These are phyloP conservation scores for Colletotrichum plurivorum DNA, from an alignment of 2,329 filamentous ascomycete genomes.

Conservation along the genomic window DNA sequence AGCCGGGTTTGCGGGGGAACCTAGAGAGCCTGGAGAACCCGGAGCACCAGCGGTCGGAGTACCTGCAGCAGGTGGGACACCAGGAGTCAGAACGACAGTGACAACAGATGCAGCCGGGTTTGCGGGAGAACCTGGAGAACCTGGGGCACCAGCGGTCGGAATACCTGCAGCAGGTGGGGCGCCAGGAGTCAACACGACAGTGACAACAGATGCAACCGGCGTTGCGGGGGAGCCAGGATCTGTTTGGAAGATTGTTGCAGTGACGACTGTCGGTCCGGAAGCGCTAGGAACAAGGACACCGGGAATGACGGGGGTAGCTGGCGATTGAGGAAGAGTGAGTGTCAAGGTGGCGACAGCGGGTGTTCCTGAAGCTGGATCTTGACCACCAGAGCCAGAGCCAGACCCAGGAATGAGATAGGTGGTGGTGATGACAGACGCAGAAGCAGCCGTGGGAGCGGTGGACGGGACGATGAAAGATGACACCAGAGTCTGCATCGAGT, in stretches of 20 bases:
- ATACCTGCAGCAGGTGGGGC: constrained; percentile 18
- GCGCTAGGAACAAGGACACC: not conserved
- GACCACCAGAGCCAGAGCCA: constrained; percentile 48
- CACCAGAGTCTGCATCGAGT: constrained; percentile 46
- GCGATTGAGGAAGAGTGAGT: constrained; percentile 26
- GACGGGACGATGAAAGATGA: constrained; percentile 49
- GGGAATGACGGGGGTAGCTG: not conserved
- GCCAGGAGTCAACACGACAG: not conserved
- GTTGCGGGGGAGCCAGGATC: not conserved
- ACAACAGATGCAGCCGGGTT: not conserved
- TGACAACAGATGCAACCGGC: not conserved
- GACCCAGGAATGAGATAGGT: constrained; percentile 47
- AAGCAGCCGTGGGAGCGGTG: constrained; percentile 17
- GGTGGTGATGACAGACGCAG: constrained; percentile 40
- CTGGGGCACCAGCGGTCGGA: constrained; percentile 7
- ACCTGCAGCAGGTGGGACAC: not conserved
- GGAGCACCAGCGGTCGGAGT: not conserved
- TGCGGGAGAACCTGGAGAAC: not conserved
- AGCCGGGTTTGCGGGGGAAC: too few relatives aligned
- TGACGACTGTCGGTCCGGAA: constrained; percentile 12
- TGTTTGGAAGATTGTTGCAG: constrained; percentile 12
- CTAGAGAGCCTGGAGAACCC: not conserved
- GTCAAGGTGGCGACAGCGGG: constrained; percentile 44
- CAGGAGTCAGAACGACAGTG: not conserved
- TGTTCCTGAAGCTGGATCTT: constrained; percentile 16